Conservation (phyloP, 1,284 basidiomycete species). For the Ustilago xerochloae region DNA sequence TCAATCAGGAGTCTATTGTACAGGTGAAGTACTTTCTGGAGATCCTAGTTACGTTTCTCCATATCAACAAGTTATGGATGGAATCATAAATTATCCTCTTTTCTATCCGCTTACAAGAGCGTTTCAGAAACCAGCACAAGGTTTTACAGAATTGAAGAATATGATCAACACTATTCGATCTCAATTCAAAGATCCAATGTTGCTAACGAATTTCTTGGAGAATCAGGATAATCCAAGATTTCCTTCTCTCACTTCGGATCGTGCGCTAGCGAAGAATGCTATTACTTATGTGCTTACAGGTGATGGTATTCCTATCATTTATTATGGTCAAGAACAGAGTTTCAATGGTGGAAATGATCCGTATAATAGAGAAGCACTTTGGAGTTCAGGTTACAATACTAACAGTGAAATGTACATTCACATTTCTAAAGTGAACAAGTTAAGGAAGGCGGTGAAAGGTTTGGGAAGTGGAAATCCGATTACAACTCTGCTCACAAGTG, state of each 20-base stretch:
- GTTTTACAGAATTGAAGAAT: conserved; percentile 50
- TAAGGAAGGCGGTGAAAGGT: conserved; percentile 73
- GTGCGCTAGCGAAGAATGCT: conserved; percentile 69
- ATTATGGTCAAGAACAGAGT: conserved; percentile 74
- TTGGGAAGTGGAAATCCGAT: conserved; percentile 71
- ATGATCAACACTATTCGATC: conserved; percentile 10
- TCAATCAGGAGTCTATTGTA: conserved; percentile 81
- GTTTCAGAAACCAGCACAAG: conserved; percentile 70
- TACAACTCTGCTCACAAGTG: conserved; percentile 71
- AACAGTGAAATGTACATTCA: conserved; percentile 71
- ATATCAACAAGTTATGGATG: conserved; percentile 70
- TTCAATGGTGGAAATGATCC: conserved; percentile 70
- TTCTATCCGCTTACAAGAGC: conserved; percentile 80
- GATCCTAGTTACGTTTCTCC: conserved; percentile 71
- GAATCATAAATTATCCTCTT: conserved; percentile 75
- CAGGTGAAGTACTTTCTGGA: conserved; percentile 79
- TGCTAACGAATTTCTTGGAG: conserved; percentile 83
- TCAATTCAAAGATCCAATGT: conserved; percentile 69
- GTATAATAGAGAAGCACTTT: conserved; percentile 23
- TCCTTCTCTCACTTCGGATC: conserved; percentile 49
- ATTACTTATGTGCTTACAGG: conserved; percentile 70
- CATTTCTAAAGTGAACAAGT: conserved; percentile 74
- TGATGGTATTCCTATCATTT: conserved; percentile 74
- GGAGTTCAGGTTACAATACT: conserved; percentile 27
- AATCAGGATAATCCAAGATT: conserved; percentile 83